These are phyloP conservation scores for Massarina eburnea DNA, from an alignment of 2,329 filamentous ascomycete species.

Conservation along the genomic window DNA sequence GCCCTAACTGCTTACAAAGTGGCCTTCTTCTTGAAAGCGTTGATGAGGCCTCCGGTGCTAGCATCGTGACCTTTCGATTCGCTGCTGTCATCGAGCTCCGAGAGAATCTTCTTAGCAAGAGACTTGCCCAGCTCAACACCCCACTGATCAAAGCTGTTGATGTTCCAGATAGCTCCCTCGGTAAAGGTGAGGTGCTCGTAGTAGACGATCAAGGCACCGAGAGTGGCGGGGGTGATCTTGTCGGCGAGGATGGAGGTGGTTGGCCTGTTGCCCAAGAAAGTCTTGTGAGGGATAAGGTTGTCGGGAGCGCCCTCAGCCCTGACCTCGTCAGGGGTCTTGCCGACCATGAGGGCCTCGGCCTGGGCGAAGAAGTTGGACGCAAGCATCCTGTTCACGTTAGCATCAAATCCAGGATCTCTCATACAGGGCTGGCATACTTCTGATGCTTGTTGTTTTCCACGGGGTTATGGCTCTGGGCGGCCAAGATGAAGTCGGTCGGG, in stretches of 20 bases:
- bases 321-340: conserved; percentile 80
- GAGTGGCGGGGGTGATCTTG: conserved; percentile 88
- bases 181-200: conserved; percentile 99
- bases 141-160: conserved; percentile 99
- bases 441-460: conserved; percentile 91
- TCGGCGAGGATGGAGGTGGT: conserved; percentile 93
- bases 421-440: conserved; percentile 53
- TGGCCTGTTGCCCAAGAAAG: conserved; percentile 95
- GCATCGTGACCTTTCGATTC: conserved; percentile 75
- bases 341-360: conserved; percentile 86
- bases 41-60: conserved; percentile 86
- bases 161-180: conserved; percentile 97
- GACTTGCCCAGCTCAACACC: conserved; percentile 97
- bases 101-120: conserved; percentile 69
- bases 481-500: conserved; percentile 95
- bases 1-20: too few relatives aligned
- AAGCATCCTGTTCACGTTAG: conserved; percentile 63
- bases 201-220: conserved; percentile 95
- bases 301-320: conserved; percentile 73
- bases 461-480: conserved; percentile 95
- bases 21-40: conserved; percentile 83
- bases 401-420: background rate
- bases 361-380: conserved; percentile 91
- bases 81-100: conserved; percentile 79
- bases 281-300: conserved; percentile 92